Evolutionary conservation across 306 rosid species (phyloP).

Genomic region (Castanea mollissima): DNA sequence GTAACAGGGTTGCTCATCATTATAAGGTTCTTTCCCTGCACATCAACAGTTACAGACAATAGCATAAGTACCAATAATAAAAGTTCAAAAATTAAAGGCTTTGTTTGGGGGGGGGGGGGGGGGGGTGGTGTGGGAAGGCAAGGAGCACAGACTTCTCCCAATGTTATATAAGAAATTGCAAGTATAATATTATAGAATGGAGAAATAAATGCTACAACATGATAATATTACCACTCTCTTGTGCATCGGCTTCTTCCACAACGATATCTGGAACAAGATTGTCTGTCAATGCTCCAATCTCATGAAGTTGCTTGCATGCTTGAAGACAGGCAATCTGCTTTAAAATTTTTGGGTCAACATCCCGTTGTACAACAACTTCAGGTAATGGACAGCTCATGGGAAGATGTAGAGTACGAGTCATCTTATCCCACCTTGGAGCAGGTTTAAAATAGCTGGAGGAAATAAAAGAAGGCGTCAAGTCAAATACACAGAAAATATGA

Average conservation of each 20-base stretch:
- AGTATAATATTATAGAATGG: background rate
- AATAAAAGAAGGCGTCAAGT: slow-evolving; percentile 11
- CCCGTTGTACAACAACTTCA: slow-evolving; percentile 43
- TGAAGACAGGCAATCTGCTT: slow-evolving; percentile 82
- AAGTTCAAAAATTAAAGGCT: background rate
- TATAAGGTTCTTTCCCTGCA: slow-evolving; percentile 49
- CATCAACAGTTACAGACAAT: background rate
- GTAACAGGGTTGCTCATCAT: slow-evolving; percentile 59
- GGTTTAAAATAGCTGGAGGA: slow-evolving; percentile 78
- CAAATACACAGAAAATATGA: background rate
- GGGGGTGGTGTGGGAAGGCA: background rate
- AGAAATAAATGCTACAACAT: slow-evolving; percentile 7
- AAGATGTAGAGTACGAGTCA: slow-evolving; percentile 52
- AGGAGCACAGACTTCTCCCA: background rate
- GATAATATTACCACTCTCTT: slow-evolving; percentile 46
- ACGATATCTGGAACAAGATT: slow-evolving; percentile 66
- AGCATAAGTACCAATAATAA: slow-evolving; percentile 12
- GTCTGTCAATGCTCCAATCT: slow-evolving; percentile 76
- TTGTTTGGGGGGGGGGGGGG: too few species aligned
- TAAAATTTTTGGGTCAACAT: slow-evolving; percentile 26
- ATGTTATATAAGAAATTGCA: background rate
- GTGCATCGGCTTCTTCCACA: slow-evolving; percentile 52
- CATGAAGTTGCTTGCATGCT: slow-evolving; percentile 86
- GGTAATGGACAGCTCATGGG: slow-evolving; percentile 80
- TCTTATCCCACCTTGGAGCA: slow-evolving; percentile 66